Evolutionary conservation across 176 grass and related monocot genomes (phyloP), one percentile per base, ranked within the genome.

Genomic region (Guadua angustifolia): DNA sequence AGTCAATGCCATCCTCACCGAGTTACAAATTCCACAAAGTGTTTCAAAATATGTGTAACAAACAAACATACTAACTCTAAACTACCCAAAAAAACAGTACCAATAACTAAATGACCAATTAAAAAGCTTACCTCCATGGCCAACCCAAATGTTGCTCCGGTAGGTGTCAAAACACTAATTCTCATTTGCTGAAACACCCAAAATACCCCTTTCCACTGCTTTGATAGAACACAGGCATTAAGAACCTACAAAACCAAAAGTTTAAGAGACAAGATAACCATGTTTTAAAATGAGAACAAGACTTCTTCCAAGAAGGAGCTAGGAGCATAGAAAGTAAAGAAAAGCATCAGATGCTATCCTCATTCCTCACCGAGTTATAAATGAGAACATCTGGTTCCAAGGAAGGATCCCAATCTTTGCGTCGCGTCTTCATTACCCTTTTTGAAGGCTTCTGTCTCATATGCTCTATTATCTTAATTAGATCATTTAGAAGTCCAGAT

Each of bases 121-220:
- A 44, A 69, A 70, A 81, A 82, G 53, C 83, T 94, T 94, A 98
- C 95, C 90, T 93, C 95, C 92, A 98, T 98, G 21, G 95, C 90
- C 76, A 98, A 90, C 24, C 95, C 92, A 91, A 88, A 94, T 52
- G 92, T 91, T 77, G 95, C 92, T 73, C 86, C 90, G 65, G 68
- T 93, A 82, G 95, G 95, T 68, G 86, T 90, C 68, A 98, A 70
- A 75, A 85, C 52, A 78, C 53, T 71, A 79, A 81, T 79, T 83
- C 92, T 94, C 92, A 98, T 94, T 87, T 91, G 88, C 70, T 93
- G 82, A 62, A 94, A 91, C 70, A 94, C 92, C 95, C 95, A 98
- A 88, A 93, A 98, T 67, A 98, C 92, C 44, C 95, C 92, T 90
- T 94, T 98, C 92, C 95, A 98, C 35, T 94, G 95, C 72, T 85